Conservation (phyloP, 1,284 basidiomycete genomes). For the Ceratobasidium sp. region DNA sequence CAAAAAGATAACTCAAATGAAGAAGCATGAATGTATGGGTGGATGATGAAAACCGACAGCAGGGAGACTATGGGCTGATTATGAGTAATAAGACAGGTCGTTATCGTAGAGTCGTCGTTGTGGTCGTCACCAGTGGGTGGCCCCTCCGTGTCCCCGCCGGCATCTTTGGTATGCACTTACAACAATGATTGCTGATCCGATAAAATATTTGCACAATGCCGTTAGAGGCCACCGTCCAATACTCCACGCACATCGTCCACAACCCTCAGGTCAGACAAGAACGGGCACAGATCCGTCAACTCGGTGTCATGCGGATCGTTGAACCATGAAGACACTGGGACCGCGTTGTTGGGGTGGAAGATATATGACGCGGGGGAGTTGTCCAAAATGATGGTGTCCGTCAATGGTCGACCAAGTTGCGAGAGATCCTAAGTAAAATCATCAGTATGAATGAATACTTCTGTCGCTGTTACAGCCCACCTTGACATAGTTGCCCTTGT, state of each 20-base stretch:
- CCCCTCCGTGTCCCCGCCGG: conserved; percentile 23
- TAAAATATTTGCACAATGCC: conserved; percentile 41
- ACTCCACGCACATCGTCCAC: conserved; percentile 95
- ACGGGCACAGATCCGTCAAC: conserved; percentile 92
- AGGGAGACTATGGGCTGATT: conserved; percentile 30
- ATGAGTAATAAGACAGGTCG: conserved; percentile 40
- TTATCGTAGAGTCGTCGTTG: conserved; percentile 37
- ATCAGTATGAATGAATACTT: no score
- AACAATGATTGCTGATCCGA: conserved; percentile 36
- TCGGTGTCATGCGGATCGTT: conserved; percentile 98
- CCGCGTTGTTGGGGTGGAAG: conserved; percentile 99
- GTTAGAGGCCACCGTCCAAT: conserved; percentile 56
- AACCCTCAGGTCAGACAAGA: conserved; percentile 85
- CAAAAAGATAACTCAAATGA: conserved; percentile 41
- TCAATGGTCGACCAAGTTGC: conserved; percentile 92
- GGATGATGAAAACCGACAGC: conserved; percentile 36
- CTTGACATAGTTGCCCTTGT: conserved; percentile 99
- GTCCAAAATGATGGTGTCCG: conserved; percentile 96
- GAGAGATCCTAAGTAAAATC: conserved; percentile 80
- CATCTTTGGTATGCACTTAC: conserved; percentile 40
- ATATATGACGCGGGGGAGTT: conserved; percentile 99
- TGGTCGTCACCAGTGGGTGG: conserved; percentile 32
- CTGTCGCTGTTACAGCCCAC: conserved; percentile 63
- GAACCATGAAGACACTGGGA: conserved; percentile 99
- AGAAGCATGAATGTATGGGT: conserved; percentile 31